Evolutionary conservation across 345 rosid genomes (phyloP).

Genomic region (Populus ilicifolia): DNA sequence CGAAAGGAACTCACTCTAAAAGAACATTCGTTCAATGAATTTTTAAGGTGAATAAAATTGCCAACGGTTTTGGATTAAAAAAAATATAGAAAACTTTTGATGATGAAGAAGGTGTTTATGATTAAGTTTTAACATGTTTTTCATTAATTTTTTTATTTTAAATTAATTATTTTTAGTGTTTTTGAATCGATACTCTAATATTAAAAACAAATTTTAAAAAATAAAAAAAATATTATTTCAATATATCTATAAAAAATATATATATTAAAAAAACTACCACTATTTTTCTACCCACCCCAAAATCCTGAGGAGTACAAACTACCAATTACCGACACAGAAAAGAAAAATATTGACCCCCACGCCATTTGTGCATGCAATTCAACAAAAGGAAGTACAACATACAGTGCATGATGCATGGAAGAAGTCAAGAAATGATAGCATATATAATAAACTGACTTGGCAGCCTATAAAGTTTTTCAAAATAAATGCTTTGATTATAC

Average conservation of each 20-base stretch:
- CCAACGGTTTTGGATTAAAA: neutral
- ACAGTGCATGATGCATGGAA: neutral
- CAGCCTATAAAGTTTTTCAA: neutral
- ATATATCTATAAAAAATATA: too few relatives aligned
- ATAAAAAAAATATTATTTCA: too few relatives aligned
- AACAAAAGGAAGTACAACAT: slow-evolving; percentile 11
- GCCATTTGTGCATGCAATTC: slow-evolving; percentile 6
- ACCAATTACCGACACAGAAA: neutral
- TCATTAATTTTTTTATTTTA: too few relatives aligned
- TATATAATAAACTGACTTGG: slow-evolving; percentile 1
- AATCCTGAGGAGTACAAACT: neutral
- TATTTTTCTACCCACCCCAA: too few relatives aligned
- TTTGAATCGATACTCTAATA: too few relatives aligned
- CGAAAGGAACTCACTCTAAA: neutral
- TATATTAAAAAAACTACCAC: too few relatives aligned
- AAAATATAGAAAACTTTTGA: neutral
- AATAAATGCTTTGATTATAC: slow-evolving; percentile 6
- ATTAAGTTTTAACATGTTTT: too few relatives aligned
- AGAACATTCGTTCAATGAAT: neutral
- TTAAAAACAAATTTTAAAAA: too few relatives aligned
- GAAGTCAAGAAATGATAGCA: slow-evolving; percentile 2
- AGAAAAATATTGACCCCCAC: neutral
- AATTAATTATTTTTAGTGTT: too few relatives aligned
- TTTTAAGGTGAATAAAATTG: neutral
- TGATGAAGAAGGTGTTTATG: neutral